Base-by-base conservation (phyloP, 2,329 filamentous ascomycete species). In the Pezicula neosporulosa region DNA sequence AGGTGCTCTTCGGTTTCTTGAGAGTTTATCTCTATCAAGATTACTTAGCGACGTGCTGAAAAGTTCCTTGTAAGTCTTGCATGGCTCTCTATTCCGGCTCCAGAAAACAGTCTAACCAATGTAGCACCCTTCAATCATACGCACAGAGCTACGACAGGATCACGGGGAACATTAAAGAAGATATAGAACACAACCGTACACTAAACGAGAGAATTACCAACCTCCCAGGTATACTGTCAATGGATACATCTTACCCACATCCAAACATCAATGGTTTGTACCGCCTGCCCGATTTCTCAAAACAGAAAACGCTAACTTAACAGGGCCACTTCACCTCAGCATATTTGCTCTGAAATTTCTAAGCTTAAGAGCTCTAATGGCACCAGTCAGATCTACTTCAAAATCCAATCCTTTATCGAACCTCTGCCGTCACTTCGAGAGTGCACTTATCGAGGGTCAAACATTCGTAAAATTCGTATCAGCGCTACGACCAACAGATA, bases 331-430 rank as follows among this genome's bases (percentile, higher is more conserved):
- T 2, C 70, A 76, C 47, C 60, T 77, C 1, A 65, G 71, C 0
- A 75, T 68, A 47, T 74, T 72, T 33, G 70, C 73, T 24, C 62
- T 68, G 3, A 67, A 74, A 44, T 70, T 70, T 2, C 65, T 77
- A 0, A 63, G 73, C 6, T 72, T 70, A 43, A 67, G 74, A 3
- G 73, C 71, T 0, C 63, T 77, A 1, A 76, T 77, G 71, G 70
- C 68, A 13, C 74, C 74, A 5, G 72, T 73, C 1, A 74, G 71
- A 2, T 70, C 68, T 46, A 64, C 63, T 2, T 68, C 74, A 6
- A 75, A 74, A 28, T 71, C 73, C 12, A 62, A 69, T 28, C 60
- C 65, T 2, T 27, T n/a, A 21, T 55, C 52, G 16, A 36, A 47
- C 5, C 36, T 56, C 3, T 50, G 52, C 19, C 21, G 36, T 9